A percentile compares a stretch with the other conserved stretches of the same genome.
Conservation (phyloP, 208 protist genomes). For the Porcisia hertigi region DNA sequence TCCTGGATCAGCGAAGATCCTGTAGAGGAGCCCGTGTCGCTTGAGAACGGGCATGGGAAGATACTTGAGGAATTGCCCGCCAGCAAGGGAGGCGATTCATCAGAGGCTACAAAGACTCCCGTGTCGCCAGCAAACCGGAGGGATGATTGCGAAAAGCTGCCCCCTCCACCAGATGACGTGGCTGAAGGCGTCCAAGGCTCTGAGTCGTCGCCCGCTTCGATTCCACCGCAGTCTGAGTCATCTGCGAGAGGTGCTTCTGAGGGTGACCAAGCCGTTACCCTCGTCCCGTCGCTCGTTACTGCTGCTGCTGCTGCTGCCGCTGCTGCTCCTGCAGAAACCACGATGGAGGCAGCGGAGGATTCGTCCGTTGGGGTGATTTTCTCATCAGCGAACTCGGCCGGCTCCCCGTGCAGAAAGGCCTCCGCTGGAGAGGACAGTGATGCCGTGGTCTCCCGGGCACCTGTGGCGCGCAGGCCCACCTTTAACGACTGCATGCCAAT, state of each 20-base stretch:
- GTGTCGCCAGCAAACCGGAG: background rate
- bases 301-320: background rate
- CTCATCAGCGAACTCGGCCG: background rate
- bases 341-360: slow-evolving; percentile 1
- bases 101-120: background rate
- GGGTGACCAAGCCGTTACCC: background rate
- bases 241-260: background rate
- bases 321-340: background rate
- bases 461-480: slow-evolving; percentile 6
- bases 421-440: background rate
- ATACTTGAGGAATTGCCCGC: too few relatives aligned
- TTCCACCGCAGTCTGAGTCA: background rate
- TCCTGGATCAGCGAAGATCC: slow-evolving; percentile 43
- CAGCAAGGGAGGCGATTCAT: background rate
- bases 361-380: background rate
- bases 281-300: background rate
- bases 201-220: background rate
- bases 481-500: slow-evolving; percentile 31
- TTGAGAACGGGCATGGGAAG: background rate
- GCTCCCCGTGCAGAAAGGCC: background rate
- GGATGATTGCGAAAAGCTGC: background rate
- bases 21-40: slow-evolving; percentile 2
- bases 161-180: background rate
- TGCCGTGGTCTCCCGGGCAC: background rate
- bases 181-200: background rate